These are phyloP conservation scores for Fusarium fujikuroi DNA, from an alignment of 2,329 filamentous ascomycete genomes.

Conservation along the genomic window DNA sequence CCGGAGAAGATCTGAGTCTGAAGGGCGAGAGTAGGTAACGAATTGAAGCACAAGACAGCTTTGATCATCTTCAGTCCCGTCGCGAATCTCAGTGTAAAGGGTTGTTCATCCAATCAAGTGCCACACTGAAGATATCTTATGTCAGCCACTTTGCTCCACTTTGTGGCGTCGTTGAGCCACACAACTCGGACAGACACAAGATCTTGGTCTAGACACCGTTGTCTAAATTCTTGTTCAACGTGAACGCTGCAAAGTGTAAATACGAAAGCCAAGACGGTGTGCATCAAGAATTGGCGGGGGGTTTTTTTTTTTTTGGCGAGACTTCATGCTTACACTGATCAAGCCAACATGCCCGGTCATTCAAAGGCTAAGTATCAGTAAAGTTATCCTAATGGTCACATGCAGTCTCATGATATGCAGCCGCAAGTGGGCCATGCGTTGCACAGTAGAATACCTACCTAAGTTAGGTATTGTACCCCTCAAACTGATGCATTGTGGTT, in stretches of 20 bases:
- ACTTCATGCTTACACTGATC: neutral
- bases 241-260: conserved; percentile 4
- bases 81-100: conserved; percentile 35
- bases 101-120: conserved; percentile 31
- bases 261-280: conserved; percentile 2
- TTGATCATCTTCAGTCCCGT: conserved; percentile 36
- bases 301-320: neutral
- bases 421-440: conserved; percentile 6
- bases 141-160: conserved; percentile 28
- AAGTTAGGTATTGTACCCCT: neutral
- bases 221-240: neutral
- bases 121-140: conserved; percentile 6
- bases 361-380: neutral
- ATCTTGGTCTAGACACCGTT: neutral
- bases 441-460: neutral
- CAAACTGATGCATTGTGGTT: neutral
- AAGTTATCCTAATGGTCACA: neutral
- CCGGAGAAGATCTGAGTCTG: neutral
- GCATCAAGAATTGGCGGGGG: neutral
- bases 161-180: conserved; percentile 2
- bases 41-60: conserved; percentile 11
- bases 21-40: neutral
- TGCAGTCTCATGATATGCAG: conserved; percentile 27
- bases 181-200: conserved; percentile 9
- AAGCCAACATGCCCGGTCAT: neutral